Evolutionary conservation across 2,329 filamentous ascomycete genomes (phyloP), one percentile per base, ranked within the genome.

Genomic region (Phyllosticta citribraziliensis): DNA sequence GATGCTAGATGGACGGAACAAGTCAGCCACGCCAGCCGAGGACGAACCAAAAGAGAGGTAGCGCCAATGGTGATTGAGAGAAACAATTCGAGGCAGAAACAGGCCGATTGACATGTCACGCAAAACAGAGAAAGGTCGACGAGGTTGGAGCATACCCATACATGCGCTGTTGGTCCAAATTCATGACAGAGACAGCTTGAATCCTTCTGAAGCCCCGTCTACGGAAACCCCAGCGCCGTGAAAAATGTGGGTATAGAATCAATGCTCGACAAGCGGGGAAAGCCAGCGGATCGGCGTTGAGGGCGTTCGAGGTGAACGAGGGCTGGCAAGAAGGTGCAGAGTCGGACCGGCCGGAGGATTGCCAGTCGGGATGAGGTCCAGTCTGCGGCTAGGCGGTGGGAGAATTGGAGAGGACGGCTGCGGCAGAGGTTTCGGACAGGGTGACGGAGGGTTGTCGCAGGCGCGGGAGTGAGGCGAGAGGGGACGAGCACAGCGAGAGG

Each of bases 1-100:
- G 63, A 72, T 70, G 69, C 76, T 78, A 59, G 35, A 52, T 24
- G 24, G 14, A 40, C 19, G 35, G 25, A 24, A 33, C 56, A 55
- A n/a, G 57, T 60, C 47, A 61, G 58, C 58, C 50, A 52, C n/a
- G 58, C 22, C 33, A 19, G 27, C 24, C 53, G 14, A 60, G n/a
- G n/a, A 56, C 40, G 19, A 56, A 56, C 33, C 24, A 27, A 11
- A n/a, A 25, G 51, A 25, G 24, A 51, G n/a, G 12, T 22, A 56
- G 33, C 14, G 25, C 25, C 25, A 25, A 17, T 35, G 33, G 8
- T 40, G 2, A 1, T 12, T 24, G 33, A 52, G 30, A 25, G 14
- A 22, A 20, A 20, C 10, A 10, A 55, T 35, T 24, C 52, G 33
- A 52, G 33, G 54, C 51, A 14, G 40, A 47, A 53, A 52, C 33